Evolutionary conservation across 805 yeast species (phyloP), one percentile per base, ranked within the genome.

Genomic region (Spathaspora arborariae): DNA sequence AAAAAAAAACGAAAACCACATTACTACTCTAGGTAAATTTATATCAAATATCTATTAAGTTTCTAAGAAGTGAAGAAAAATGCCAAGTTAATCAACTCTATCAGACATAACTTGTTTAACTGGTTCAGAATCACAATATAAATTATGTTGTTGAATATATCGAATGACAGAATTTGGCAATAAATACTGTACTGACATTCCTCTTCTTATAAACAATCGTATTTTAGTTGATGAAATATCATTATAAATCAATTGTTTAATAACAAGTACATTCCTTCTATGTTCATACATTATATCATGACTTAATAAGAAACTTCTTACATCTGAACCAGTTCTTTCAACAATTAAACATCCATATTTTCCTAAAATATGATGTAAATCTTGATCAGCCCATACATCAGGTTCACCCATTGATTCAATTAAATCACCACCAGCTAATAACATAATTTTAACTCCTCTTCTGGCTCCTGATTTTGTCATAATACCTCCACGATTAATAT

Each of bases 321-420:
- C 99, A 67, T 94, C 99, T 8, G 94, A 77, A 5, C 99, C 99
- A 0, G 99, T 92, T 56, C 99, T 78, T 72, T 94, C 99, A 19
- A 94, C 97, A 42, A 94, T 94, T 51, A 94, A 72, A 70, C 99
- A 94, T 2, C 99, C 99, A 65, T 94, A 94, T 51, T 87, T 84
- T 21, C 99, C 99, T 55, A 94, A 75, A 41, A 94, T 94, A 63
- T 94, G 99, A 58, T 90, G 96, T 57, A 94, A 74, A 66, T 94
- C 99, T 48, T 79, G 85, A 63, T 92, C 98, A 1, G 96, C 96
- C 99, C 99, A 94, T 34, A 94, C 99, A 58, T 92, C 94, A 19
- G 99, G 98, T 67, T 94, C 99, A n/a, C 99, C 99, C 98, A 94
- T 94, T 39, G 95, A 84, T 65, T 94, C 99, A 45, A 94, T 94